phyloP scores from a whole-genome alignment of 1,284 basidiomycete genomes.

The Xanthoconium separans region DNA sequence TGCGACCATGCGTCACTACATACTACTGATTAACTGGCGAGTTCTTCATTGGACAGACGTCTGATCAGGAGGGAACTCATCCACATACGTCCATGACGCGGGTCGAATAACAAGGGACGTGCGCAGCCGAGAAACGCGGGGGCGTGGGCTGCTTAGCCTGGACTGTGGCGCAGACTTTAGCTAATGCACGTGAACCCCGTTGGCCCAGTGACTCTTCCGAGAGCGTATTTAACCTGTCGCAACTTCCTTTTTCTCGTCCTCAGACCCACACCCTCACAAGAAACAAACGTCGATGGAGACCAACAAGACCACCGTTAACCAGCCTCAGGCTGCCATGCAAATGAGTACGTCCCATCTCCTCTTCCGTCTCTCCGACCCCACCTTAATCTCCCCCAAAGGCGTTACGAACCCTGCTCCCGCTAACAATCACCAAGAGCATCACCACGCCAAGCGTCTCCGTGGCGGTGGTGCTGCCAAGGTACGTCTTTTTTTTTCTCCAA shows the following conservation, averaged over 20 bases:
- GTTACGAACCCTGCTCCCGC: constrained; percentile 40
- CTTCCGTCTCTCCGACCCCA: too few relatives aligned
- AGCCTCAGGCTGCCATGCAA: constrained; percentile 47
- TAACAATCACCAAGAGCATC: constrained; percentile 37
- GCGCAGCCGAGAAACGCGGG: too few relatives aligned
- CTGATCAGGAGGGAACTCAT: too few relatives aligned
- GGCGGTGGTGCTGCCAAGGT: constrained; percentile 52
- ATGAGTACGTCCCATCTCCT: constrained; percentile 41
- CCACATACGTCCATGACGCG: too few relatives aligned
- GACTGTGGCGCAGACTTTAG: constrained; percentile 10
- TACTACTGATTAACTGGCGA: too few relatives aligned
- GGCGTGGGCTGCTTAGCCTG: too few relatives aligned
- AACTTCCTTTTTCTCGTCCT: not conserved
- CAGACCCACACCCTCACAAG: constrained; percentile 24
- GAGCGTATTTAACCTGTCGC: constrained; percentile 21
- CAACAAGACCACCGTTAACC: constrained; percentile 39
- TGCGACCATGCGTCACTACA: too few relatives aligned
- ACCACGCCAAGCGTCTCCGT: constrained; percentile 45
- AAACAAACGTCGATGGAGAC: constrained; percentile 32
- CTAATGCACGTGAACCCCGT: not conserved
- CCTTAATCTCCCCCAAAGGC: constrained; percentile 21
- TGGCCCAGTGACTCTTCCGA: too few relatives aligned
- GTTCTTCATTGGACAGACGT: too few relatives aligned
- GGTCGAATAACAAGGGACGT: too few relatives aligned
- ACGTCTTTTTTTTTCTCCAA: not conserved